Evolutionary conservation across 75 land plant genomes (phyloP).

Genomic region (Ceratopteris richardii): DNA sequence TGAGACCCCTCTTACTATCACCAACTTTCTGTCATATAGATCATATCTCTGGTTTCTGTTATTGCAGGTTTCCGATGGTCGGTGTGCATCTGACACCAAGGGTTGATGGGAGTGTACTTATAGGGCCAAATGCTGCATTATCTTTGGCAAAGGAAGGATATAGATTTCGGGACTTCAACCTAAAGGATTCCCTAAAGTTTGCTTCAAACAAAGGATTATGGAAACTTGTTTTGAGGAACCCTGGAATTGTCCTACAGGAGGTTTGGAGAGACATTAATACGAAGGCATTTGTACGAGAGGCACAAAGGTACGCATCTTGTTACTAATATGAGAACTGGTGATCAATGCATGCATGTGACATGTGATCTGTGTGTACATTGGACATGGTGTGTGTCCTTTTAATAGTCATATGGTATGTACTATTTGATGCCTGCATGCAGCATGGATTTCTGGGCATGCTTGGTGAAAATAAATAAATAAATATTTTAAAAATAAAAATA

Average conservation of each 20-base stretch:
- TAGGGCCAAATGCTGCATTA: constrained; percentile 35
- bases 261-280: constrained; percentile 30
- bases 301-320: constrained; percentile 15
- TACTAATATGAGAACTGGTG: too few relatives aligned
- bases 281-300: constrained; percentile 26
- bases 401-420: too few relatives aligned
- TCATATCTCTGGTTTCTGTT: too few relatives aligned
- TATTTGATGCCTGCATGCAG: too few relatives aligned
- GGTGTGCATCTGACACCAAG: constrained; percentile 33
- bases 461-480: too few relatives aligned
- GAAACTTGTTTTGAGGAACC: constrained; percentile 28
- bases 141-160: constrained; percentile 34
- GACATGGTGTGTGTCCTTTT: too few relatives aligned
- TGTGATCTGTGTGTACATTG: too few relatives aligned
- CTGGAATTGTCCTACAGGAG: constrained; percentile 22
- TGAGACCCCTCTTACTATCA: too few relatives aligned
- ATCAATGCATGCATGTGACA: too few relatives aligned
- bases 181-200: constrained; percentile 20
- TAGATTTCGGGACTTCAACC: constrained; percentile 24
- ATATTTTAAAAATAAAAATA: too few relatives aligned
- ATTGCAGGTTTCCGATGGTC: constrained; percentile 38
- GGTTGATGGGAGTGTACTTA: constrained; percentile 33
- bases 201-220: constrained; percentile 24
- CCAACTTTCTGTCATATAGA: too few relatives aligned
- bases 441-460: too few relatives aligned